Evolutionary conservation across 345 rosid genomes (phyloP), one percentile per base, ranked within the genome.

Genomic region (Aegle marmelos): DNA sequence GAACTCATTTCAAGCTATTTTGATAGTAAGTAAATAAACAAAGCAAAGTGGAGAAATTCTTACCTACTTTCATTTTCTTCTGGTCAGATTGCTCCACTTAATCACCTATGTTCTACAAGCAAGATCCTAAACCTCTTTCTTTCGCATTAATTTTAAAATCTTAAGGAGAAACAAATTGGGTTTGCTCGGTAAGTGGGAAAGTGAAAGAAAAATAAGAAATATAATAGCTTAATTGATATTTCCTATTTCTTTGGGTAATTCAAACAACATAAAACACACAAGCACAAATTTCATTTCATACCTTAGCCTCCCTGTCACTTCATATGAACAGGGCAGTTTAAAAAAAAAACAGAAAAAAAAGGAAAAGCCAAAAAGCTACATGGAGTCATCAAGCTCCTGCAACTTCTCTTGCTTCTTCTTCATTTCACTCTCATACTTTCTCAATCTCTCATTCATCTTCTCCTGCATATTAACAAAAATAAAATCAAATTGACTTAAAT

Each of bases 361-460:
- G n/a, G 11, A 45, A 45, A 45, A 45, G 13, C 14, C 45, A 21
- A 45, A 61, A 31, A 63, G 50, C 75, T 82, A 82, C 45, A 72
- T 13, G 69, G 92, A 89, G 36, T 90, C 89, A 48, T 89, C 90
- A 64, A 89, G 83, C 75, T 90, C 91, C 53, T 84, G 78, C 81
- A 85, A 73, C 72, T 78, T 81, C 79, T 85, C 83, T 81, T 85
- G 84, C 73, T 75, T 82, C 86, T 82, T 82, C 82, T 82, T 85
- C 90, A 85, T 75, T 61, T 92, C 98, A 70, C 28, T 82, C 86
- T 94, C 94, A 79, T 91, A 91, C 64, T 80, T 77, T 79, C 72
- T 88, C 87, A 94, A 82, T 70, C 91, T 83, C 85, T 94, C 92
- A 67, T 92, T 90, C 97, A 89, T 87, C 85, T 80, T 92, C 91